Conservation (phyloP, 2,329 filamentous ascomycete genomes). For the Aspergillus floridensis region DNA sequence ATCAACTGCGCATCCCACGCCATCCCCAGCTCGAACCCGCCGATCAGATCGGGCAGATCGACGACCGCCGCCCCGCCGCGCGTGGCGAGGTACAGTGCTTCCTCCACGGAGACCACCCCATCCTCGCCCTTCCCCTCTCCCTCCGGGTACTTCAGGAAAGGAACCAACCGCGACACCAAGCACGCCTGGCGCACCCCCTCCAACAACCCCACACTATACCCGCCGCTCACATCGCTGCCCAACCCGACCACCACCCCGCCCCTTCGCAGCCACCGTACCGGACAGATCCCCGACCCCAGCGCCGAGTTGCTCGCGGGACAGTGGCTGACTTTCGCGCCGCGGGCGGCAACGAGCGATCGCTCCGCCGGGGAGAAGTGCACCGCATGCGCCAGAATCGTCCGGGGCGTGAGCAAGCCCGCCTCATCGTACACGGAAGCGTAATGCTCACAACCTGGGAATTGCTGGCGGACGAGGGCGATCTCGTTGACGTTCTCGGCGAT, state of each 20-base stretch:
- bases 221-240: conserved; percentile 87
- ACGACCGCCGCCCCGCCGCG: conserved; percentile 81
- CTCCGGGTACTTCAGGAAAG: conserved; percentile 36
- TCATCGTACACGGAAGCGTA: conserved; percentile 81
- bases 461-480: conserved; percentile 62
- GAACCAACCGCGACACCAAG: conserved; percentile 71
- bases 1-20: conserved; percentile 90
- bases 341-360: conserved; percentile 58
- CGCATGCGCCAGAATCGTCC: conserved; percentile 82
- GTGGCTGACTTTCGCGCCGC: conserved; percentile 69
- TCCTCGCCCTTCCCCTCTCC: conserved; percentile 28
- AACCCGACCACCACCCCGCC: conserved; percentile 76
- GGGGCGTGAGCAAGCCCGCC: conserved; percentile 63
- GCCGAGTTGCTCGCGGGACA: conserved; percentile 85
- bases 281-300: conserved; percentile 74
- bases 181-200: conserved; percentile 79
- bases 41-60: conserved; percentile 68
- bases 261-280: conserved; percentile 71
- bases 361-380: conserved; percentile 72
- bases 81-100: conserved; percentile 83
- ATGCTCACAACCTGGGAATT: conserved; percentile 64
- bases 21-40: conserved; percentile 81
- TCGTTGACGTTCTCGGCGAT: conserved; percentile 80
- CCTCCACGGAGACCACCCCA: conserved; percentile 72
- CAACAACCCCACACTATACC: conserved; percentile 77